These are phyloP conservation scores for Pisolithus albus DNA, from an alignment of 768 basidiomycete genomes.

Conservation along the genomic window DNA sequence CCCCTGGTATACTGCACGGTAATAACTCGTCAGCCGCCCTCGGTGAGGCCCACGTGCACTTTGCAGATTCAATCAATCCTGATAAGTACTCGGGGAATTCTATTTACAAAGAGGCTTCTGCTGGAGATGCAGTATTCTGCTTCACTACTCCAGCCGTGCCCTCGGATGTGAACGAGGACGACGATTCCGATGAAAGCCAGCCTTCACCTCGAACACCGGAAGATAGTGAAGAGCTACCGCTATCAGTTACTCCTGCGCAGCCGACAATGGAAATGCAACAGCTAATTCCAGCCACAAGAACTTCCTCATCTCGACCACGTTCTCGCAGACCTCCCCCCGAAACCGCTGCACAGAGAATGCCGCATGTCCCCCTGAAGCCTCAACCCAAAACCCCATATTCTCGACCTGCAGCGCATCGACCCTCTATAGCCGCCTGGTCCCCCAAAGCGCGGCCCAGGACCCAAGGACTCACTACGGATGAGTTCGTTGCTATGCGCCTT, in stretches of 20 bases:
- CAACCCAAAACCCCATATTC: background rate
- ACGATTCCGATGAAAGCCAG: constrained; percentile 23
- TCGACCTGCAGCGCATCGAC: background rate
- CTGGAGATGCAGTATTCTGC: constrained; percentile 14
- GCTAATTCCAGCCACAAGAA: constrained; percentile 14
- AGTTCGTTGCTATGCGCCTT: constrained; percentile 11
- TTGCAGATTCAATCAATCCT: background rate
- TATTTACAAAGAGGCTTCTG: constrained; percentile 2
- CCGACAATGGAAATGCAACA: background rate
- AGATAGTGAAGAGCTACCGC: constrained; percentile 15
- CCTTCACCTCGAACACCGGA: constrained; percentile 21
- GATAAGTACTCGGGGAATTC: background rate
- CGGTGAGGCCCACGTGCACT: constrained; percentile 4
- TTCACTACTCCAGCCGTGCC: constrained; percentile 15
- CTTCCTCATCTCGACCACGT: constrained; percentile 21
- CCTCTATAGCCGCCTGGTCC: constrained; percentile 4
- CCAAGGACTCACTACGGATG: constrained; percentile 6
- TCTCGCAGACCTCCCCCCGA: constrained; percentile 12
- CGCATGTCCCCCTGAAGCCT: background rate
- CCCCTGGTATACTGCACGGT: background rate
- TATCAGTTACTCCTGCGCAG: background rate
- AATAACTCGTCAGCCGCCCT: background rate
- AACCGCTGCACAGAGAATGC: background rate
- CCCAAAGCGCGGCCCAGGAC: background rate
- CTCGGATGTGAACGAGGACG: constrained; percentile 23